Evolutionary conservation across 805 yeast genomes (phyloP), one percentile per base, ranked within the genome.

Genomic region (Pichia gijzeniarum): DNA sequence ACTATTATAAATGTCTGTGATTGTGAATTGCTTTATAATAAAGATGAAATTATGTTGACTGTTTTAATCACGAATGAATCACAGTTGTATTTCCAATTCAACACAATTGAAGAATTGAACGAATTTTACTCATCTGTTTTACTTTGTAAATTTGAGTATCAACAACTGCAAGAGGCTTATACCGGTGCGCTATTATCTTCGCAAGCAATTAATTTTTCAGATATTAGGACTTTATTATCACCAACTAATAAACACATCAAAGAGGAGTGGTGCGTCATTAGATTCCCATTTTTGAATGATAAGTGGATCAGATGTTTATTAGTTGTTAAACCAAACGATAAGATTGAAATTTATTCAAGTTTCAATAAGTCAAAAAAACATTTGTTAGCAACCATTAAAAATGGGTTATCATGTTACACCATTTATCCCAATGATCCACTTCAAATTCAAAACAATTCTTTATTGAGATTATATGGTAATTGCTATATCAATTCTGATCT

Each of bases 141-240:
- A 41, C 59, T 81, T 39, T 63, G 82, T n/a, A 75, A 72, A 51
- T 81, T 67, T 55, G 88, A 81, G 60, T 73, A 67, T 53, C 68
- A 70, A 17, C 72, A 75, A 40, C 64, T 81, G 43, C 79, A 76
- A 54, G 83, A 80, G 60, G 72, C 80, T 18, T 81, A 74, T 56
- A 80, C 86, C 0, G 88, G 85, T 6, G 83, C 80, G 2, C 62
- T 80, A 30, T 60, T 81, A 30, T 75, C 83, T 8, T 62, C 76
- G 8, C 79, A 76, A 52, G 87, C 82, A 1, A 67, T 78, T 3
- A 59, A 66, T 43, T 67, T 81, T 45, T 68, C 75, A 2, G 88
- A 81, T 57, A 69, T 80, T 35, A 77, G 79, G 53, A 76, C 80
- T 2, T 64, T 81, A 17, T 64, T 81, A 50, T 71, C 77, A 5